Evolutionary conservation across 495 filamentous ascomycete genomes (phyloP).

Genomic region (Penicillium canariense): DNA sequence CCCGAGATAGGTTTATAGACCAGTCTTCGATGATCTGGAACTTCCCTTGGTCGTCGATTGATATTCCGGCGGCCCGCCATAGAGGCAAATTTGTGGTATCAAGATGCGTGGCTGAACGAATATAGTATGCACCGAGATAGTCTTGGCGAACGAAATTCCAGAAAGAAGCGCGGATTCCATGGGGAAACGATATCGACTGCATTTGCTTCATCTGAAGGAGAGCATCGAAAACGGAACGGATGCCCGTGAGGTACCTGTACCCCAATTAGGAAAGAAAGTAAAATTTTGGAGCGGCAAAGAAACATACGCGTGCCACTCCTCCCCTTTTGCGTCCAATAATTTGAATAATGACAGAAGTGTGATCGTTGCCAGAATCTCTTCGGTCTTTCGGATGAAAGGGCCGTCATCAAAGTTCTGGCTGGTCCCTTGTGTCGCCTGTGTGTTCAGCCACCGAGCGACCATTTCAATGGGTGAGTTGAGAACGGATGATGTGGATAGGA

Average conservation of each 20-base stretch:
- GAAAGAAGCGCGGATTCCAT: conserved; percentile 36
- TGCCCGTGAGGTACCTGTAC: conserved; percentile 33
- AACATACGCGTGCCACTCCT: conserved; percentile 41
- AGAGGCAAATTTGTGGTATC: conserved; percentile 30
- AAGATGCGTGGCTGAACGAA: conserved; percentile 32
- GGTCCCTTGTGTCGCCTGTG: conserved; percentile 5
- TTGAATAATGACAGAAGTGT: conserved; percentile 34
- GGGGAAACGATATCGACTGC: conserved; percentile 21
- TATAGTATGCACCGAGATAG: conserved; percentile 40
- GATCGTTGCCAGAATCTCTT: conserved; percentile 34
- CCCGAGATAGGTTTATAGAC: conserved; percentile 14
- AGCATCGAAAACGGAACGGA: conserved; percentile 30
- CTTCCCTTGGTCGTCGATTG: conserved; percentile 30
- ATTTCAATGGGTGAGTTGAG: conserved; percentile 37
- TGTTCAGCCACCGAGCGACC: conserved; percentile 28
- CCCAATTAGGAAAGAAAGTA: background rate
- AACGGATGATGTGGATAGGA: conserved; percentile 35
- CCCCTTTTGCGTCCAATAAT: conserved; percentile 33
- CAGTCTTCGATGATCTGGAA: conserved; percentile 7
- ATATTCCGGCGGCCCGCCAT: conserved; percentile 39
- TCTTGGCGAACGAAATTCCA: conserved; percentile 45
- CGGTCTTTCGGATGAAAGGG: conserved; percentile 23
- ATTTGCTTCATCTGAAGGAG: conserved; percentile 18
- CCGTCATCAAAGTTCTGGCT: conserved; percentile 10
- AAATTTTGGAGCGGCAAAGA: background rate